Evolutionary conservation across 495 filamentous ascomycete genomes (phyloP), one percentile per base, ranked within the genome.

Genomic region (Jackrogersella multiformis): DNA sequence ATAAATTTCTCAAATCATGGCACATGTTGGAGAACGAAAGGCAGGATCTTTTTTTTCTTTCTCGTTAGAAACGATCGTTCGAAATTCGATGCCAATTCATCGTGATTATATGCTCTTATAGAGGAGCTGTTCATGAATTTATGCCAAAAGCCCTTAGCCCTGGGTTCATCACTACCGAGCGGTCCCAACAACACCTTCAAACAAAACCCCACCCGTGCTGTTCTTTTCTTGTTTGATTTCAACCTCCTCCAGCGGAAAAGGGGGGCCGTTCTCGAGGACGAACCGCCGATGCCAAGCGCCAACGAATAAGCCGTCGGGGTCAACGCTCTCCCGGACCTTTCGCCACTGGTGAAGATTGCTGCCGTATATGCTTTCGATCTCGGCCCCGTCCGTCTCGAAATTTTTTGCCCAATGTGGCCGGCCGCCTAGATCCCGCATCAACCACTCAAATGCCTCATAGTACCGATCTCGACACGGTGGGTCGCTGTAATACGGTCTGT

Each of bases 341-440:
- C 87, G 77, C 88, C 90, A 97, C 55, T 83, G 77, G 28, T 79
- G 73, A 74, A 95, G 83, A 44, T 80, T 75, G 13, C 64, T 64
- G 18, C 78, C 80, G 64, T 86, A 89, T 79, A 87, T 85, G 5
- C 61, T 46, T 52, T 77, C 74, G 24, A 92, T 80, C 39, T 90
- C 86, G 35, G 82, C 80, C 7, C 83, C 81, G 0, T 79, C 78
- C 13, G 85, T 84, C 24, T 81, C 79, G 77, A 97, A 98, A 71
- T 97, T 97, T 84, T 99, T 99, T 5, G 96, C 95, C 93, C 95
- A 99, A 77, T 99, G 95, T 30, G 95, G 95, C 46, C 84, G 83
- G n/a, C 92, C 95, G 56, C 90, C 92, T 57, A 96, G 78, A 52
- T 97, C 91, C 32, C 88, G 88, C 95, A 98, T 98, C 46, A 99